Conservation (phyloP, 2,329 filamentous ascomycete genomes). For the Fusarium ramigenum region DNA sequence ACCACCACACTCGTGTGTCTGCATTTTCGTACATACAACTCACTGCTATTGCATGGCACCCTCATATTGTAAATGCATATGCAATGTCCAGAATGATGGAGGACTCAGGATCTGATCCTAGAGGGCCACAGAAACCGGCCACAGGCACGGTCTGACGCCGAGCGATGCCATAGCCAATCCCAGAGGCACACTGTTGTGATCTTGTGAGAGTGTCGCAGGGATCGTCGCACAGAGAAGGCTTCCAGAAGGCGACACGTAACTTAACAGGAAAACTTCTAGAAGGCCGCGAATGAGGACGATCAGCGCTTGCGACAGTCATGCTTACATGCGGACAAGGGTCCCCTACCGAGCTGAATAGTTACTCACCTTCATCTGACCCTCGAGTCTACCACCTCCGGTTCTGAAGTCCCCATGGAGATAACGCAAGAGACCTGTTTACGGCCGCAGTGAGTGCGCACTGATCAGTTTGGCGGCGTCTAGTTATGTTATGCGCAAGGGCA, state of each 20-base stretch:
- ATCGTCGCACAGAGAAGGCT: not conserved
- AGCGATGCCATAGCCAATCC: not conserved
- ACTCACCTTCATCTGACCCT: conserved; percentile 12
- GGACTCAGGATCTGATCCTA: conserved; percentile 1
- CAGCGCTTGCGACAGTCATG: not conserved
- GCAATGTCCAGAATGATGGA: not conserved
- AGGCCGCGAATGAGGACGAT: not conserved
- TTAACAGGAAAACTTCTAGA: conserved; percentile 6
- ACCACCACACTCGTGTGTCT: not conserved
- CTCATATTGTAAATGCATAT: not conserved
- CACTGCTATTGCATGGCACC: not conserved
- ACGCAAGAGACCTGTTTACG: not conserved
- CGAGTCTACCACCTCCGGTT: conserved; percentile 2
- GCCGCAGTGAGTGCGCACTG: conserved; percentile 11
- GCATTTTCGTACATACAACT: not conserved
- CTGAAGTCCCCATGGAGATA: not conserved
- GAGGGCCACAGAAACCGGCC: not conserved
- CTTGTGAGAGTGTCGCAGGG: conserved; percentile 1
- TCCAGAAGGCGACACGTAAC: conserved; percentile 10
- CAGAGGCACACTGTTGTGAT: not conserved
- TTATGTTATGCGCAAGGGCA: not conserved
- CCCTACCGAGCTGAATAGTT: not conserved
- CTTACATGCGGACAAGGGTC: conserved; percentile 2
- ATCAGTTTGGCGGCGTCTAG: not conserved
- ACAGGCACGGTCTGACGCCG: conserved; percentile 8